Conservation (phyloP, 306 rosid genomes). For the Cicer judaicum region DNA sequence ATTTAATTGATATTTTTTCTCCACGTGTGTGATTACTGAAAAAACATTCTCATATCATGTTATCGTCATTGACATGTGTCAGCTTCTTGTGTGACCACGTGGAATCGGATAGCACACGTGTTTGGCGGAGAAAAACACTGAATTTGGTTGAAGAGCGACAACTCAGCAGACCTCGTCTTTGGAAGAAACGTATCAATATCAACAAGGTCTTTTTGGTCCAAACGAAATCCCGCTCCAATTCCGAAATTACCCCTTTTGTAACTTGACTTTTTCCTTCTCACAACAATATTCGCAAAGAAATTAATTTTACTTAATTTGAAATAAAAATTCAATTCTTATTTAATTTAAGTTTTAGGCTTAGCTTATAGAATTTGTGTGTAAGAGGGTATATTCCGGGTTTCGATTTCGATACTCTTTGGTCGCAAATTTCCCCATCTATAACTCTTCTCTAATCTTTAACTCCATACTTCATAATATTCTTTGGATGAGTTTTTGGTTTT, state of each 20-base stretch:
- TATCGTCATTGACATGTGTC: not conserved
- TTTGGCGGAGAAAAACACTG: slow-evolving; percentile 8
- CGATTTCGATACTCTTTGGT: slow-evolving; percentile 58
- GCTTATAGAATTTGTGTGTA: not conserved
- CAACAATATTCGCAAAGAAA: not conserved
- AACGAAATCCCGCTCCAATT: not conserved
- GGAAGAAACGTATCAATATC: slow-evolving; percentile 36
- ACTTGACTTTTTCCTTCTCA: slow-evolving; percentile 5
- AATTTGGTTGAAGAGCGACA: slow-evolving; percentile 35
- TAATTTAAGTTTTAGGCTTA: too few species aligned
- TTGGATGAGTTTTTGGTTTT: slow-evolving; percentile 22
- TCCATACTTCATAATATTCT: slow-evolving; percentile 29
- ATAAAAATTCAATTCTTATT: slow-evolving; percentile 33
- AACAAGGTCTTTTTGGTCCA: slow-evolving; percentile 46
- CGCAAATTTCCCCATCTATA: slow-evolving; percentile 43
- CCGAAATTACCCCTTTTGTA: slow-evolving; percentile 52
- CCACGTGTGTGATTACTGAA: too few species aligned
- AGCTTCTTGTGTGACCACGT: not conserved
- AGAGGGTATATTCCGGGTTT: slow-evolving; percentile 67
- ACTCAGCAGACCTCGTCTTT: slow-evolving; percentile 33
- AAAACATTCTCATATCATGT: not conserved
- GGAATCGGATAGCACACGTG: slow-evolving; percentile 19
- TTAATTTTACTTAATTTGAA: not conserved
- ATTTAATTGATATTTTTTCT: too few species aligned
- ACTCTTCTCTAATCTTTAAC: slow-evolving; percentile 41